Base-by-base conservation (phyloP, 805 yeast genomes). In the Zygoascus tannicola region DNA sequence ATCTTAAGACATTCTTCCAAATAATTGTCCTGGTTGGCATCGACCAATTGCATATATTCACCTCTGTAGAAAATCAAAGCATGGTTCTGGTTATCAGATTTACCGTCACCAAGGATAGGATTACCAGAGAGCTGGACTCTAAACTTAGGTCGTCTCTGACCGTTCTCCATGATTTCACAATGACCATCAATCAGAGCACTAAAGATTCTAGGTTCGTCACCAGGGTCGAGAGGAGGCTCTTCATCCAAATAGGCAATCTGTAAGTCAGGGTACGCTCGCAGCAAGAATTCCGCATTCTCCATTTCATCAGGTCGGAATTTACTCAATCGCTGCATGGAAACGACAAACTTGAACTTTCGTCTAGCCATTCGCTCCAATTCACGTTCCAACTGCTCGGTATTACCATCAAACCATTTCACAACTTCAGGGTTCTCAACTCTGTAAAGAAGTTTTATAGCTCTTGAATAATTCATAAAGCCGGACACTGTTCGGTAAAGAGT, bases 381-480 rank as follows among this genome's bases (percentile, higher is more conserved):
- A 67, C 87, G 78, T 71, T 92, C 97, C 45, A 78, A 75, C 57
- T 95, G 94, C 69, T 90, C 97, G 48, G 97, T 94, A 64, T 90
- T 94, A 56, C 97, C 97, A 56, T 97, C 97, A 63, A 88, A 90
- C 87, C 88, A 86, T 73, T 92, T 97, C 22, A 53, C 94, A 63
- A 86, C 80, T 64, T 85, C 95, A 37, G 94, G 94, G 65, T 85
- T 85, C 66, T 92, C 97, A 57, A 92, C 94, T 69, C 94, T 82
- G 71, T 86, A 87, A 48, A 90, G 72, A 57, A 90, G 70, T 66
- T 88, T 92, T 59, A 90, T 86, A 23, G 98, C 97, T 66, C 96
- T 81, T 23, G 96, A 83, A 64, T 90, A 90, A 70, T 90, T 92
- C 98, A 90, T 90, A 71, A 90, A 92, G 59, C 98, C 98, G 44